Base-by-base conservation (phyloP, 768 basidiomycete species). In the Amanita rubescens region DNA sequence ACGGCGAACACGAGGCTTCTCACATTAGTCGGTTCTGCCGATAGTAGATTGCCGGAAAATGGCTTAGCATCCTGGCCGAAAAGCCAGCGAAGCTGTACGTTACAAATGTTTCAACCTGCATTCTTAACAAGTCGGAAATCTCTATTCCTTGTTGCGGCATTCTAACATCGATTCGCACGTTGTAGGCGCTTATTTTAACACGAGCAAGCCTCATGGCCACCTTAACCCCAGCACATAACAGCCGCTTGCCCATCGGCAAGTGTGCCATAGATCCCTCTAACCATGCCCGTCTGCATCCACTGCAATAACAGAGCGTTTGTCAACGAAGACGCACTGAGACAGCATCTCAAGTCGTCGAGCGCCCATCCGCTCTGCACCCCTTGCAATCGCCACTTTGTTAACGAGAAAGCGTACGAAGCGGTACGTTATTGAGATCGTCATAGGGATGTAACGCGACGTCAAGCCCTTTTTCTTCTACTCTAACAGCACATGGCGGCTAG, bases 401-500 rank as follows among this genome's bases (percentile, higher is more conserved):
- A 68, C 44, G 61, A 67, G 51, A 61, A 62, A 7, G 73, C 69
- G 7, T 68, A 64, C 57, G 67, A 71, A 46, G 69, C 71, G 37
- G 73, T 72, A 58, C 58, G 70, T 63, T 44, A 37, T 49, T 41
- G 42, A 39, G 20, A n/a, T 54, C 20, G 42, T 30, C 11, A 30
- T 38, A 34, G 39, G 25, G 14, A 46, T 37, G 15, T 15, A 37
- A 19, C 51, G 42, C 41, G 35, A 46, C 22, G 41, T 42, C 12
- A 51, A 19, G 25, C 27, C n/a, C 34, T 37, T 56, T 37, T 56
- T 48, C 22, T 33, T 17, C 34, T 8, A 54, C 43, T 27, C 37
- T 38, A 38, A 46, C 57, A 73, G 73, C 73, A 74, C 54, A 71
- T 70, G 68, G 63, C 65, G 2, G 68, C 68, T 12, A 74, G 71